phyloP scores from a whole-genome alignment of 495 filamentous ascomycete species.

The Bacidia gigantensis region DNA sequence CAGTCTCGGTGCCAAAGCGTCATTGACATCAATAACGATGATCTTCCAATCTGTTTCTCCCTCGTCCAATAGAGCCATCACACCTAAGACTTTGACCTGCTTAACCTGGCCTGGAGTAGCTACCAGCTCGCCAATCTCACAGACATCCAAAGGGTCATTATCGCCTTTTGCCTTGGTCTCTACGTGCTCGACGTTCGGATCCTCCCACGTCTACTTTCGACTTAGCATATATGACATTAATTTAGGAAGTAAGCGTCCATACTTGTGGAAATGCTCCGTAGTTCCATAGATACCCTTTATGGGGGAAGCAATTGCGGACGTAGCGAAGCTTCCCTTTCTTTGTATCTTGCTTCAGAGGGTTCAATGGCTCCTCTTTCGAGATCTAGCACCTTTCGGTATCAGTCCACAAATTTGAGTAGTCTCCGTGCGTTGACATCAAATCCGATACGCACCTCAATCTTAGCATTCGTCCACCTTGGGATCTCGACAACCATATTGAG shows the following conservation, averaged over 20 bases:
- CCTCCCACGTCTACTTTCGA: constrained; percentile 81
- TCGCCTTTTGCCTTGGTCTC: constrained; percentile 99
- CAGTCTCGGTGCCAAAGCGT: constrained; percentile 89
- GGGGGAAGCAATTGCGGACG: constrained; percentile 99
- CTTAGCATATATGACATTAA: not conserved
- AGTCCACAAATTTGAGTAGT: not conserved
- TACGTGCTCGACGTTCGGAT: constrained; percentile 85
- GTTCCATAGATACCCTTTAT: constrained; percentile 99
- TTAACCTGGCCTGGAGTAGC: constrained; percentile 92
- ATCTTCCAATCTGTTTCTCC: constrained; percentile 99
- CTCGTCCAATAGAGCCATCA: constrained; percentile 98
- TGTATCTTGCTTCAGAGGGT: constrained; percentile 78
- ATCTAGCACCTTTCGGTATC: constrained; percentile 40
- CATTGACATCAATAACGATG: constrained; percentile 97
- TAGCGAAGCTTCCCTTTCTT: constrained; percentile 53
- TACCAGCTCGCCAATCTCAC: constrained; percentile 97
- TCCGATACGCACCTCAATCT: constrained; percentile 72
- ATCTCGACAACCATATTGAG: constrained; percentile 99
- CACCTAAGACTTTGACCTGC: constrained; percentile 98
- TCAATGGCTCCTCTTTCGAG: constrained; percentile 90
- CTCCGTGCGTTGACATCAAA: too few relatives aligned
- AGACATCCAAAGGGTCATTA: constrained; percentile 98
- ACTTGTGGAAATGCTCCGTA: constrained; percentile 99
- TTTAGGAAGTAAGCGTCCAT: constrained; percentile 20
- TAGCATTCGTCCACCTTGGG: constrained; percentile 97